These are phyloP conservation scores for Scutellaria barbata DNA, from an alignment of 257 asterid species.

Conservation along the genomic window DNA sequence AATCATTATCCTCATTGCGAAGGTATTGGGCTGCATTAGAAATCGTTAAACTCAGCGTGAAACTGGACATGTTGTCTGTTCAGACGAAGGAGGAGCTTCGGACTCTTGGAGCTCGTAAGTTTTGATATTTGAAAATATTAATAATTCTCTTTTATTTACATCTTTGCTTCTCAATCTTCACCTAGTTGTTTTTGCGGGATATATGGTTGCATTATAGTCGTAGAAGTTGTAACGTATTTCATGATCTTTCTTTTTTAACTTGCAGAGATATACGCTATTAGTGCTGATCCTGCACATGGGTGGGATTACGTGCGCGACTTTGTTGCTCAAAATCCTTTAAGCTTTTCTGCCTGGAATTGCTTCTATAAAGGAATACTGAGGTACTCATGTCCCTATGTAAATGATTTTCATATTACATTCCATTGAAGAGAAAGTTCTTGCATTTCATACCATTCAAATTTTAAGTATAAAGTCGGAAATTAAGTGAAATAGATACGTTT, in stretches of 20 bases:
- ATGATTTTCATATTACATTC: slow-evolving; percentile 1
- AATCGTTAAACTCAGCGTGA: slow-evolving; percentile 69
- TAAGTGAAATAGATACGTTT: not conserved
- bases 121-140: slow-evolving; percentile 28
- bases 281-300: slow-evolving; percentile 73
- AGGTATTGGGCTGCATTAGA: slow-evolving; percentile 79
- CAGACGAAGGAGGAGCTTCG: slow-evolving; percentile 69
- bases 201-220: not conserved
- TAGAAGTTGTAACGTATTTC: slow-evolving; percentile 30
- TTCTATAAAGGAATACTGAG: slow-evolving; percentile 77
- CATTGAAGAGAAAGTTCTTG: not conserved
- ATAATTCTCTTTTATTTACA: slow-evolving; percentile 2
- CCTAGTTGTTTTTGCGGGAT: slow-evolving; percentile 26
- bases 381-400: slow-evolving; percentile 37
- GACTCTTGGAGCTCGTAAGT: slow-evolving; percentile 85
- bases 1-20: slow-evolving; percentile 63
- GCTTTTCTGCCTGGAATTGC: slow-evolving; percentile 91
- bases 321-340: slow-evolving; percentile 67
- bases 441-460: no score
- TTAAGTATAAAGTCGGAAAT: no score
- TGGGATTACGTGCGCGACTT: slow-evolving; percentile 69
- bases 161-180: slow-evolving; percentile 14
- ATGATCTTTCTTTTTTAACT: slow-evolving; percentile 8
- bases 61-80: slow-evolving; percentile 57
- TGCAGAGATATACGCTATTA: slow-evolving; percentile 65